These are phyloP conservation scores for Globisporangium barbulae DNA, from an alignment of 352 stramenopile species.

Conservation along the genomic window DNA sequence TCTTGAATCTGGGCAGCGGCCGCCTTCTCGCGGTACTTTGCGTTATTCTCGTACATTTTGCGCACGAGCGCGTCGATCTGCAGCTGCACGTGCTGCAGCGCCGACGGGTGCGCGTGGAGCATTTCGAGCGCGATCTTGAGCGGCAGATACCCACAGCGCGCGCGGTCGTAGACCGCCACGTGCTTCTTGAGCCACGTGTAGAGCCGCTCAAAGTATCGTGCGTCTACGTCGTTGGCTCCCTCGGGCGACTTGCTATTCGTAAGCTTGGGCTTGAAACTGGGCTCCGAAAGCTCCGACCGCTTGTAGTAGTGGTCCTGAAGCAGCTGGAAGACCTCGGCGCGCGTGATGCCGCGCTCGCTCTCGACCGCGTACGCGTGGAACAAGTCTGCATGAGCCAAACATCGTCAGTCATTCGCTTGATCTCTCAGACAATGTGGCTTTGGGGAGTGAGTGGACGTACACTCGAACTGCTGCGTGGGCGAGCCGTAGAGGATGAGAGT, in stretches of 20 bases:
- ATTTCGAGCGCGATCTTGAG: constrained; percentile 35
- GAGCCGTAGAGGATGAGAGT: constrained; percentile 45
- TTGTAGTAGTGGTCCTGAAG: constrained; percentile 51
- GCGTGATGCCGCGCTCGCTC: constrained; percentile 52
- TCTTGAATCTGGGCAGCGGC: constrained; percentile 22
- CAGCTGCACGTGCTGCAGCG: constrained; percentile 41
- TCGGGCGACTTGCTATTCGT: constrained; percentile 9
- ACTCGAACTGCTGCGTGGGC: constrained; percentile 49
- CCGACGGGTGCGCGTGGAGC: constrained; percentile 39
- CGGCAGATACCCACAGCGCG: constrained; percentile 34
- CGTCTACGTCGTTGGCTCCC: constrained; percentile 24
- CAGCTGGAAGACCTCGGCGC: constrained; percentile 46
- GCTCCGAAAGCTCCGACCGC: background rate
- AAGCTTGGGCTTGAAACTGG: background rate
- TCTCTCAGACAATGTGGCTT: too few species aligned
- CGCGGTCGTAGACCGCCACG: constrained; percentile 41
- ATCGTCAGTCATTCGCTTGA: background rate
- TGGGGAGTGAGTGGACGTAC: constrained; percentile 26
- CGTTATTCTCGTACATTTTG: constrained; percentile 45
- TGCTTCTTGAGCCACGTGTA: constrained; percentile 80
- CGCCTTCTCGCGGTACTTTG: constrained; percentile 38
- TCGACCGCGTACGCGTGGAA: constrained; percentile 53
- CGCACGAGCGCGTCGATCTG: constrained; percentile 40
- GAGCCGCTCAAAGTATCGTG: constrained; percentile 53
- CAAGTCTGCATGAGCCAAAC: constrained; percentile 28